Evolutionary conservation across 2,329 filamentous ascomycete genomes (phyloP), one percentile per base, ranked within the genome.

Genomic region (Aspergillus novoparasiticus): DNA sequence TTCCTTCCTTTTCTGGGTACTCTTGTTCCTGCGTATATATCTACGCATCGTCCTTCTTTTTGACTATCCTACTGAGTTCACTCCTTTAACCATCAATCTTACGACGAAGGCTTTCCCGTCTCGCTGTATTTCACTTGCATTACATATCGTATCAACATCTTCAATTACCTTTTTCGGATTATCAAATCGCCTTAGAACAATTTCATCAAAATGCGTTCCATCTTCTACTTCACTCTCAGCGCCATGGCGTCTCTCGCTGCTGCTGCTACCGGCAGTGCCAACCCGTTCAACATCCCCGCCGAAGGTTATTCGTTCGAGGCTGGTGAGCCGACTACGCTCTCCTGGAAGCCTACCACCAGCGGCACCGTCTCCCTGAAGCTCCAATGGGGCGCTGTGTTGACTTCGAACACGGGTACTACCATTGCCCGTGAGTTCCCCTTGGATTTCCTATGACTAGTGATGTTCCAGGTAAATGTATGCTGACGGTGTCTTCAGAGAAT

Each of bases 301-400:
- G 71, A 68, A 19, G 81, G 81, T 51, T 81, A 82, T 64, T 63
- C 72, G 30, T 81, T 84, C 69, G 78, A 73, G 16, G 82, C 82
- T 48, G 84, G 84, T 58, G 59, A 80, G 70, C 66, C 80, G 12
- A 75, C 82, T 23, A 79, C 78, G 12, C 71, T 87, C 55, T 76
- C 69, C 57, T 87, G 85, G 85, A 66, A 72, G 6, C 80, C 83
- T 8, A 83, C 80, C 54, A 85, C 83, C 61, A 58, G 68, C 26
- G 82, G 82, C 62, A 83, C 84, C 19, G 80, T 87, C 36, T 82
- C 83, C 46, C 79, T 87, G 69, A 81, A 80, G 48, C 75, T 87
- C 62, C 78, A 84, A 64, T 79, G 82, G 66, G 79, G 74, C 32
- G 76, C 77, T 9, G 73, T 76, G 61, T 75, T 77, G 67, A 78